Base-by-base conservation (phyloP, 2,329 filamentous ascomycete genomes). In the Nigrograna mackinnonii region DNA sequence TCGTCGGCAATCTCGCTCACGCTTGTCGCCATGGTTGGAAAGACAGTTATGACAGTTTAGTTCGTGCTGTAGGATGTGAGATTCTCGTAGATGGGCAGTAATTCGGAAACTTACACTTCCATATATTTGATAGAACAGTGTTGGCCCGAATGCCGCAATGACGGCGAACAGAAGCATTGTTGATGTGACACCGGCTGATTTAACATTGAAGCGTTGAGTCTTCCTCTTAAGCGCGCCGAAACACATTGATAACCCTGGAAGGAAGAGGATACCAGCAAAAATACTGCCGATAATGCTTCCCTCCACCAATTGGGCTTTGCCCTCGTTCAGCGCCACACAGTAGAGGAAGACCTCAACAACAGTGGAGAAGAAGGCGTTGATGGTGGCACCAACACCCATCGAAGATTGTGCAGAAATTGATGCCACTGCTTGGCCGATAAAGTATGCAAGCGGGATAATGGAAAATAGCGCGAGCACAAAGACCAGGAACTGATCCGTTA, bases 361-460 rank as follows among this genome's bases (percentile, higher is more conserved):
- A 2, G 94, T 99, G 11, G 91, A 96, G 74, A 99, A 99, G 69
- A 99, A 95, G 35, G 94, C 94, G 58, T 99, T 99, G 75, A 97
- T 89, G 22, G 92, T 95, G 20, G 94, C 94, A 64, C 94, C 94
- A 6, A 99, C 79, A 19, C 94, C 94, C 94, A 99, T 99, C 4
- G 92, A 96, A 2, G 92, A 97, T 67, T 99, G 94, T 1, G 94
- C 94, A 7, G 94, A 99, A 57, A 99, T 99, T 39, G 94, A 99
- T 2, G 94, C 94, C 34, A 99, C 94, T 26, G 94, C 94, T 71
- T 99, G 94, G 1, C 94, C 94, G 54, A 99, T 99, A 67, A 99
- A 99, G 72, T 99, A 99, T 12, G 94, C 94, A 41, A 99, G 72
- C 3, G 94, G 94, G 36, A 99, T 96, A 66, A 99, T 95, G 33